Percentiles rank a stretch among this genome's conserved stretches.
These are phyloP conservation scores for Immersiella caudata DNA, from an alignment of 495 filamentous ascomycete genomes.

Conservation along the genomic window DNA sequence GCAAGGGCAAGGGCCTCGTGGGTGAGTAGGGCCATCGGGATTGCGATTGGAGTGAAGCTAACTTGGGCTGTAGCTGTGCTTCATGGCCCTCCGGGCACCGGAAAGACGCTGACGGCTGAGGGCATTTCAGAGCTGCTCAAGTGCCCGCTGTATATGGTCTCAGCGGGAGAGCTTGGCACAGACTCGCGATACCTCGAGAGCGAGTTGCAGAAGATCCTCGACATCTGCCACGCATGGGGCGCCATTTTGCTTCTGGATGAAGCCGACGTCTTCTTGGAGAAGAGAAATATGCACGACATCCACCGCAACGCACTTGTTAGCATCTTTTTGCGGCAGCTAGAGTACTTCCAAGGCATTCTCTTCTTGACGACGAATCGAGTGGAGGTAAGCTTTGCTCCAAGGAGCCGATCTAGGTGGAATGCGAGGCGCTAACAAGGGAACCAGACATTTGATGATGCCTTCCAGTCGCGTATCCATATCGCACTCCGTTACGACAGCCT, in stretches of 20 bases:
- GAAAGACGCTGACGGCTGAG: constrained; percentile 89
- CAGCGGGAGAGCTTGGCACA: constrained; percentile 79
- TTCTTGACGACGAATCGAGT: constrained; percentile 59
- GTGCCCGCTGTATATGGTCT: constrained; percentile 84
- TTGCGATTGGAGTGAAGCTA: constrained; percentile 60
- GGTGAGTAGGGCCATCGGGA: constrained; percentile 82
- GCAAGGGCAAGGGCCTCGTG: constrained; percentile 57
- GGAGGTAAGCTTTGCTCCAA: constrained; percentile 41
- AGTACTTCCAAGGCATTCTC: constrained; percentile 58
- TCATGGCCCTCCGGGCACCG: constrained; percentile 82
- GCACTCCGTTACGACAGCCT: constrained; percentile 82
- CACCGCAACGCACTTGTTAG: constrained; percentile 76
- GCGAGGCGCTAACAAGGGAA: constrained; percentile 33
- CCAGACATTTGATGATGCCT: constrained; percentile 63
- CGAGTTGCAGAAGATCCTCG: constrained; percentile 82
- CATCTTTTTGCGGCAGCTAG: constrained; percentile 55
- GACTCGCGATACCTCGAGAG: constrained; percentile 74
- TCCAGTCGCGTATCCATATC: constrained; percentile 63
- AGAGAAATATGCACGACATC: constrained; percentile 72
- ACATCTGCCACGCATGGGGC: constrained; percentile 86
- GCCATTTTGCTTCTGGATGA: constrained; percentile 78
- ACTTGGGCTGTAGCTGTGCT: constrained; percentile 54
- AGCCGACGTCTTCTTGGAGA: constrained; percentile 79
- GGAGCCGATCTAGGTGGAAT: constrained; percentile 6
- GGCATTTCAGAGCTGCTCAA: constrained; percentile 82